Conservation (phyloP, 2,329 filamentous ascomycete genomes). For the Alternaria sp. region DNA sequence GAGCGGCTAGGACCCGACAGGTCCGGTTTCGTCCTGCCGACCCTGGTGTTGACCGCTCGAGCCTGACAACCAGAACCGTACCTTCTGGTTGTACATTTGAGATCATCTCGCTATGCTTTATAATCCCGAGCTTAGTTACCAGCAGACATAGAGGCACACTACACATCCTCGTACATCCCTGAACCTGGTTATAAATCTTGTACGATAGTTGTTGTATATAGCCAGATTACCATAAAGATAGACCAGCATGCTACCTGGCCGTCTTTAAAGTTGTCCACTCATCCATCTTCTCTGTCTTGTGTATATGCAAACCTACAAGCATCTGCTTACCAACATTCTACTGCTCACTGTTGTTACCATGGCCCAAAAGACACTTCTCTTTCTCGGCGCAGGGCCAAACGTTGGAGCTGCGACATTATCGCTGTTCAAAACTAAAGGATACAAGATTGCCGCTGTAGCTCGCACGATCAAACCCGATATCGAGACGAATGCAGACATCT, state of each 20-base stretch:
- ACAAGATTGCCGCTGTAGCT: neutral
- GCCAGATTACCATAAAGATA: neutral
- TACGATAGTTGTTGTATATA: neutral
- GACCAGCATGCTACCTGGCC: neutral
- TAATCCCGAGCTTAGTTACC: neutral
- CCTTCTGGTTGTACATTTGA: neutral
- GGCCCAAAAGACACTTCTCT: neutral
- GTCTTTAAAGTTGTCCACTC: neutral
- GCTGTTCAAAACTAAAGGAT: neutral
- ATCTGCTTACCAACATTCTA: too few species aligned
- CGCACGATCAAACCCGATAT: neutral
- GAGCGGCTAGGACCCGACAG: neutral
- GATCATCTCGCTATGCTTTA: neutral
- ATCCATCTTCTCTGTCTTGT: too few species aligned
- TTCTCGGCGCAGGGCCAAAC: neutral
- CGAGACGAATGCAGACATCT: neutral
- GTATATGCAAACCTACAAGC: too few species aligned
- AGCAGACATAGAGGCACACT: too few species aligned
- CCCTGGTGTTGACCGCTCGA: too few species aligned
- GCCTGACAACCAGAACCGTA: too few species aligned
- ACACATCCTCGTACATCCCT: too few species aligned
- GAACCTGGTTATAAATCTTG: neutral
- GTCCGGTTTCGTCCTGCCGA: neutral
- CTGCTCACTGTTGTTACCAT: neutral
- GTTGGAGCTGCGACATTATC: neutral